phyloP scores from a whole-genome alignment of 805 yeast genomes.

The Millerozyma acaciae region DNA sequence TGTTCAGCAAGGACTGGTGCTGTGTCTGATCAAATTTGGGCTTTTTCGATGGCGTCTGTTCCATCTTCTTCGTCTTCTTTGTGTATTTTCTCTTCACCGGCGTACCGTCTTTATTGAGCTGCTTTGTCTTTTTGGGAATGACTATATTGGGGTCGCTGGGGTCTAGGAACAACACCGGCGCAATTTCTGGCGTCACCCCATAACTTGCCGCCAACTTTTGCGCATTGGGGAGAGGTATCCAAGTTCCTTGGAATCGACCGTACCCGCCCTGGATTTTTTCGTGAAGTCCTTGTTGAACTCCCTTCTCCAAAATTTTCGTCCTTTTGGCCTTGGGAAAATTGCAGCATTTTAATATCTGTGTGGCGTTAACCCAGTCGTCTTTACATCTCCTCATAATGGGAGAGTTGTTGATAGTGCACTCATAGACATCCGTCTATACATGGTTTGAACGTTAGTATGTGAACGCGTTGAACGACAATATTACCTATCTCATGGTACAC shows the following conservation, averaged over 20 bases:
- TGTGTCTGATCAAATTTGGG: constrained; percentile 20
- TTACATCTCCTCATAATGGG: constrained; percentile 85
- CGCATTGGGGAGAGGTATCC: constrained; percentile 87
- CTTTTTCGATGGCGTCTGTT: constrained; percentile 53
- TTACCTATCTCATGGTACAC: no score
- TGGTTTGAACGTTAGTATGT: constrained; percentile 7
- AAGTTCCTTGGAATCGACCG: constrained; percentile 95
- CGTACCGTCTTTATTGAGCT: constrained; percentile 35
- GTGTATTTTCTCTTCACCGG: constrained; percentile 41
- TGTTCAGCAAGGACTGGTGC: constrained; percentile 5
- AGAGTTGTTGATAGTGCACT: constrained; percentile 60
- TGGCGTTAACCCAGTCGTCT: constrained; percentile 97
- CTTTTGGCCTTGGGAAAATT: constrained; percentile 92
- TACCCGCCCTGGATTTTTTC: constrained; percentile 97
- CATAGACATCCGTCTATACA: constrained; percentile 59
- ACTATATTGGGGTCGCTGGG: constrained; percentile 30
- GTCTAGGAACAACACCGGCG: constrained; percentile 41
- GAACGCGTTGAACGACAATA: constrained; percentile 6
- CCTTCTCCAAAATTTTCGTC: constrained; percentile 86
- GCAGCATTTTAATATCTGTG: constrained; percentile 91
- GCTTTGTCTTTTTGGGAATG: constrained; percentile 34
- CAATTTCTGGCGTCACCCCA: constrained; percentile 35
- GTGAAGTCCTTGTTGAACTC: constrained; percentile 85
- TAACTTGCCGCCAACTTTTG: constrained; percentile 36
- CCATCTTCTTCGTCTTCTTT: constrained; percentile 61